Conservation (phyloP, 2,329 filamentous ascomycete species). For the Aspergillus transmontanensis region DNA sequence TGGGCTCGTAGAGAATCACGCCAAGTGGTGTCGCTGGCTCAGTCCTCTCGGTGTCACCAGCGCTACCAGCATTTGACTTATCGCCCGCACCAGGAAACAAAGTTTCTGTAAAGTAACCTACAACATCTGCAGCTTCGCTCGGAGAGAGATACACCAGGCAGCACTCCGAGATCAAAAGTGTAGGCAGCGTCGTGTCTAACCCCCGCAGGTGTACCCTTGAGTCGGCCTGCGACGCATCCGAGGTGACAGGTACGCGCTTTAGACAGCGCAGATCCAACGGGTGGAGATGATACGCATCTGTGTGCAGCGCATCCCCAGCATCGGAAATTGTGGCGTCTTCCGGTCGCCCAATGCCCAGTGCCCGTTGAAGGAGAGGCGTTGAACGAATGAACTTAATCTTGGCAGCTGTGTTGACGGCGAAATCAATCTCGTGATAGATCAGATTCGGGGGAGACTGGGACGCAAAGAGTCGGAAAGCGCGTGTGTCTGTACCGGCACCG, state of each 20-base stretch:
- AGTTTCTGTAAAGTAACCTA: slow-evolving; percentile 65
- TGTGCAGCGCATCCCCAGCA: slow-evolving; percentile 48
- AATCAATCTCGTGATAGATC: slow-evolving; percentile 91
- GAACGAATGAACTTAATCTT: slow-evolving; percentile 59
- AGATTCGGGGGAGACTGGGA: slow-evolving; percentile 51
- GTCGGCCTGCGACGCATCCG: not conserved
- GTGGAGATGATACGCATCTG: slow-evolving; percentile 57
- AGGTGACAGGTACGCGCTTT: not conserved
- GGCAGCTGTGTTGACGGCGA: slow-evolving; percentile 68
- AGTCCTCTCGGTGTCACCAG: slow-evolving; percentile 19
- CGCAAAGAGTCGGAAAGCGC: slow-evolving; percentile 74
- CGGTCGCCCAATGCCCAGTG: slow-evolving; percentile 32
- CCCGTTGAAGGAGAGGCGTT: slow-evolving; percentile 33
- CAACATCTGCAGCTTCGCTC: slow-evolving; percentile 62
- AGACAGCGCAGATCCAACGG: slow-evolving; percentile 71
- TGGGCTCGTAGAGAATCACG: slow-evolving; percentile 85
- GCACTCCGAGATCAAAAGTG: slow-evolving; percentile 89
- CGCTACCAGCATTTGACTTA: slow-evolving; percentile 10
- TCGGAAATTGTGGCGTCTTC: slow-evolving; percentile 39
- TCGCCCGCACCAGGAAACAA: slow-evolving; percentile 32
- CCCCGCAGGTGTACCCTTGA: slow-evolving; percentile 39
- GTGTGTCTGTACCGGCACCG: slow-evolving; percentile 90
- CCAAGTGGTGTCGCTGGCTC: slow-evolving; percentile 50
- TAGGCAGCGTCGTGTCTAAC: slow-evolving; percentile 66
- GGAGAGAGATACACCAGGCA: slow-evolving; percentile 86